These are phyloP conservation scores for Ganoderma leucocontextum DNA, from an alignment of 1,284 basidiomycete genomes.

Conservation along the genomic window DNA sequence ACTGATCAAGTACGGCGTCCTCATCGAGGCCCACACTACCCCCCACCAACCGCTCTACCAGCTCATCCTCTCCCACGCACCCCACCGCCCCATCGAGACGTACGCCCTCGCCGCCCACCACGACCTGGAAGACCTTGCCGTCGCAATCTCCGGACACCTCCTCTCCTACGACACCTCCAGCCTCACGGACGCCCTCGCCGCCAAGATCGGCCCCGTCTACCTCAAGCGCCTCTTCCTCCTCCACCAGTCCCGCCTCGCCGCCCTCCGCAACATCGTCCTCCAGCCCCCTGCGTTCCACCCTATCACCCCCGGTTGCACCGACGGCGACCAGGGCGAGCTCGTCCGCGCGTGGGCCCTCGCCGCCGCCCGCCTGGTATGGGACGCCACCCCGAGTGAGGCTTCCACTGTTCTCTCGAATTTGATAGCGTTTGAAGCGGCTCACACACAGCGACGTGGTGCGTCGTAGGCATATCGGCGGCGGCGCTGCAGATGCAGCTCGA, in stretches of 20 bases:
- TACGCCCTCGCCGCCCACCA: conserved; percentile 48
- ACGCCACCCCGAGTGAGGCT: conserved; percentile 44
- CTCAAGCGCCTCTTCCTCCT: conserved; percentile 51
- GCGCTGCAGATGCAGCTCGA: conserved; percentile 38
- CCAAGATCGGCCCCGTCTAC: conserved; percentile 48
- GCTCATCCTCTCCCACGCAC: conserved; percentile 44
- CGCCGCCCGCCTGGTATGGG: conserved; percentile 46
- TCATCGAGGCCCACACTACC: conserved; percentile 31
- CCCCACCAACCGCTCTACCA: conserved; percentile 39
- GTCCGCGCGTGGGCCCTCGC: conserved; percentile 47
- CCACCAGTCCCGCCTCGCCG: conserved; percentile 46
- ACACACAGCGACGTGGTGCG: conserved; percentile 11
- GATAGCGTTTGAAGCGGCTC: conserved; percentile 4
- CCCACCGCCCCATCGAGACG: conserved; percentile 43
- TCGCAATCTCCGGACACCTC: conserved; percentile 46
- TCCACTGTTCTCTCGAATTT: not conserved
- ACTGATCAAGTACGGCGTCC: conserved; percentile 43
- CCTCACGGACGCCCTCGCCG: conserved; percentile 45
- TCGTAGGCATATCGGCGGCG: conserved; percentile 39
- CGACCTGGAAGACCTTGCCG: conserved; percentile 46
- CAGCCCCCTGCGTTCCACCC: conserved; percentile 44
- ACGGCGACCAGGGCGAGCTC: conserved; percentile 40
- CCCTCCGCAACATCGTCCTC: conserved; percentile 46
- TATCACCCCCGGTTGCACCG: conserved; percentile 39
- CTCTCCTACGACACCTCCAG: conserved; percentile 43